phyloP scores from a whole-genome alignment of 2,329 filamentous ascomycete species.

The Colletotrichum nymphaeae region DNA sequence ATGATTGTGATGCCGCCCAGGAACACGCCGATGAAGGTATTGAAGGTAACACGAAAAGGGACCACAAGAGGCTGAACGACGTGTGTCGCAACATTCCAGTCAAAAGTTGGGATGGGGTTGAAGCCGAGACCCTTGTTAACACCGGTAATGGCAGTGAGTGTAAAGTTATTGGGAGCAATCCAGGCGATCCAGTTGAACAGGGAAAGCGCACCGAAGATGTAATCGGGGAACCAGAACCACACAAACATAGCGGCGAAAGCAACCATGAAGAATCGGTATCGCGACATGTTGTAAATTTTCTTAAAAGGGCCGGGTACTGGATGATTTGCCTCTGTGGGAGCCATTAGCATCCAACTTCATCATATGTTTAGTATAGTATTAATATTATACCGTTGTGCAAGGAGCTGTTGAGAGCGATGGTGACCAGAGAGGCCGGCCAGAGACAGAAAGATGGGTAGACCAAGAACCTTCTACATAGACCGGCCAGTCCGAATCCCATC shows the following conservation, averaged over 20 bases:
- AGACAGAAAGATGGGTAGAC: slow-evolving; percentile 61
- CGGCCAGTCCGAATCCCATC: slow-evolving; percentile 64
- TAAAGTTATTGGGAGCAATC: slow-evolving; percentile 56
- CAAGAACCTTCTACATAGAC: slow-evolving; percentile 57
- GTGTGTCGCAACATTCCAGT: slow-evolving; percentile 51
- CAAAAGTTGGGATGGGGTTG: slow-evolving; percentile 51
- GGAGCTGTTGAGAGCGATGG: slow-evolving; percentile 56
- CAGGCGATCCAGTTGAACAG: slow-evolving; percentile 63
- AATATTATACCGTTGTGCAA: slow-evolving; percentile 49
- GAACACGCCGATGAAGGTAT: slow-evolving; percentile 45
- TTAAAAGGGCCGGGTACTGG: slow-evolving; percentile 45
- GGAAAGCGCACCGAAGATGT: slow-evolving; percentile 57
- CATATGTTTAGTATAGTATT: slow-evolving; percentile 12
- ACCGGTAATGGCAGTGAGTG: slow-evolving; percentile 48
- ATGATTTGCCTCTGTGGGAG: slow-evolving; percentile 37
- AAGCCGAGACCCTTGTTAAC: slow-evolving; percentile 50
- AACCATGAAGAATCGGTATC: slow-evolving; percentile 55
- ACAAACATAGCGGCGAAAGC: slow-evolving; percentile 58
- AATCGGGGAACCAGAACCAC: slow-evolving; percentile 64
- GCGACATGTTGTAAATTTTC: slow-evolving; percentile 47
- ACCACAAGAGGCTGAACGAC: slow-evolving; percentile 45
- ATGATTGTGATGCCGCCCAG: slow-evolving; percentile 44
- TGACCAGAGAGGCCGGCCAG: slow-evolving; percentile 61
- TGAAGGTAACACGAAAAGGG: slow-evolving; percentile 44
- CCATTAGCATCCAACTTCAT: background rate